phyloP scores from a whole-genome alignment of 1,284 basidiomycete species.

The Hypsizygus ulmarius region DNA sequence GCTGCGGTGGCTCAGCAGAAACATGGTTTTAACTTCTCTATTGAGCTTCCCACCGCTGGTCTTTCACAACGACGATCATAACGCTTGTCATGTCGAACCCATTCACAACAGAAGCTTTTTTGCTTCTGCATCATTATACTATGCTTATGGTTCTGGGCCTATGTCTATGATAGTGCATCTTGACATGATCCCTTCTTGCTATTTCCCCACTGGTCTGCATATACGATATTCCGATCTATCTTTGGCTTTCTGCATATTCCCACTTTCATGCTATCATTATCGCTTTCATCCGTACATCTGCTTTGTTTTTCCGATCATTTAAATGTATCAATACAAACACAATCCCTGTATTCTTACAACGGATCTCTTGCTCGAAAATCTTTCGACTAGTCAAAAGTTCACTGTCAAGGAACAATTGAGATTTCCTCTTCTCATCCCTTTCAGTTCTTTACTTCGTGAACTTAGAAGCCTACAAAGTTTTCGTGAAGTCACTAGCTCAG shows the following conservation, averaged over 20 bases:
- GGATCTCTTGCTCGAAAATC: no score
- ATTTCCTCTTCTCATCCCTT: background rate
- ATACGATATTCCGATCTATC: background rate
- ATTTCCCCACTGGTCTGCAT: background rate
- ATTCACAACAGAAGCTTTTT: no score
- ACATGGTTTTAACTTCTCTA: background rate
- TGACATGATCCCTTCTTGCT: constrained; percentile 5
- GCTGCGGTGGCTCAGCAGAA: constrained; percentile 1
- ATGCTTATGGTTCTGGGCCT: background rate
- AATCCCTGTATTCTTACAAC: background rate
- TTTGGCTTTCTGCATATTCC: background rate
- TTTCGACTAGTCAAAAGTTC: no score
- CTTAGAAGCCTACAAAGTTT: constrained; percentile 38
- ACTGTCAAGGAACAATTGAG: no score
- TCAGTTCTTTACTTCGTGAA: constrained; percentile 26
- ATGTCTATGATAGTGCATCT: constrained; percentile 17
- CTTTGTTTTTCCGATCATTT: background rate
- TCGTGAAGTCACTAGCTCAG: no score
- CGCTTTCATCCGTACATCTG: no score
- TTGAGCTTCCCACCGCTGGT: background rate
- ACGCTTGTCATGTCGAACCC: background rate
- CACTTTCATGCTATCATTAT: background rate
- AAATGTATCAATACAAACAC: background rate
- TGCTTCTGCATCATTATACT: background rate
- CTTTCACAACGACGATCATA: background rate